Base-by-base conservation (phyloP, 768 basidiomycete genomes). In the Mycena metata region DNA sequence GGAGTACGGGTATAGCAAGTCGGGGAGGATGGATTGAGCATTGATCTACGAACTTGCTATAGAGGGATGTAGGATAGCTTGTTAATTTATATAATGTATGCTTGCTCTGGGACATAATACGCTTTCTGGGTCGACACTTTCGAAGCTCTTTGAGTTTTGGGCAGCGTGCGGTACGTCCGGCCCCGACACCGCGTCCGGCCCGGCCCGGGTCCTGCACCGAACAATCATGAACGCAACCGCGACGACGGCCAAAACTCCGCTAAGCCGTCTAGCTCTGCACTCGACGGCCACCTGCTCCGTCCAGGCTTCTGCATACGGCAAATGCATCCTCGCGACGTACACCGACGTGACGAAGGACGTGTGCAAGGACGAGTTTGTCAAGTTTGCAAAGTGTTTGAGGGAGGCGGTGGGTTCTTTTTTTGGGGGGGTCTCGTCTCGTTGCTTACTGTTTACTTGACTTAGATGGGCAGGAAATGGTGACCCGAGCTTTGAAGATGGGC, bases 251-350 rank as follows among this genome's bases (percentile, higher is more conserved):
- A 76, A 78, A 36, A 83, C 80, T 12, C 91, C 91, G 26, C 75
- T 95, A 46, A 83, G 86, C 68, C 85, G 88, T 26, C 80, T 95
- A 24, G 93, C 92, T n/a, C 70, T 88, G 21, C 89, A 91, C 71
- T 86, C 92, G 3, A 93, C 92, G 2, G 84, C 85, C 3, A 93
- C 92, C 17, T 94, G 93, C 73, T 82, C 91, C 11, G 69, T 83
- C 9, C 87, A 96, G 75, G 96, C 96, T 30, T 78, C 88, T 5
- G 83, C 80, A 7, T 99, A 99, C 77, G 97, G 95, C 24, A 91
- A 91, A 82, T 99, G 97, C 79, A 90, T 99, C 51, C 82, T 92
- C 33, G 86, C 89, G 2, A 88, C 88, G 5, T 97, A 98, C 78
- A 88, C 88, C 33, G 97, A 99, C 69, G 91, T 95, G 7, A 88